Percentiles rank a stretch among this genome's conserved stretches.
Conservation (phyloP, 2,329 filamentous ascomycete genomes). For the Ilyonectria mors-panacis region DNA sequence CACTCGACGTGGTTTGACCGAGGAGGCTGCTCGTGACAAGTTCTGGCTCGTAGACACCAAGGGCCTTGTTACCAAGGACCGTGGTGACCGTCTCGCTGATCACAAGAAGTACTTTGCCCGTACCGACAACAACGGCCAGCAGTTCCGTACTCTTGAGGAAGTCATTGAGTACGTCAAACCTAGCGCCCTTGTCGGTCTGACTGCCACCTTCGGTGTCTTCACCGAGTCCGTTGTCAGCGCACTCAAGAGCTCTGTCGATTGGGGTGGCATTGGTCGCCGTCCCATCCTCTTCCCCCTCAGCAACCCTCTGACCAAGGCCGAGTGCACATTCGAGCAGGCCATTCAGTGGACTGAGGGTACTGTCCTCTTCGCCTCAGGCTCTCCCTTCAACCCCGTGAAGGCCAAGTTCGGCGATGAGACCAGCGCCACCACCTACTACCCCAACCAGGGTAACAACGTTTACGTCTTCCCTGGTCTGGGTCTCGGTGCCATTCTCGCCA, state of each 20-base stretch:
- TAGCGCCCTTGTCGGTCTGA: conserved; percentile 93
- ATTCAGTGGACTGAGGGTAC: conserved; percentile 91
- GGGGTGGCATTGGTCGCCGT: conserved; percentile 77
- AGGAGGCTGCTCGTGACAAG: conserved; percentile 88
- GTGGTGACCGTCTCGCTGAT: conserved; percentile 92
- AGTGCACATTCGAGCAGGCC: conserved; percentile 97
- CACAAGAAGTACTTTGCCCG: conserved; percentile 85
- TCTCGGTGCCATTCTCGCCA: conserved; percentile 91
- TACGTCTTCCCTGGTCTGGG: conserved; percentile 98
- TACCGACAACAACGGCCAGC: conserved; percentile 74
- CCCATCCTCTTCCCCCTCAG: conserved; percentile 97
- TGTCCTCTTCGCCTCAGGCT: conserved; percentile 94
- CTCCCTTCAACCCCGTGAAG: conserved; percentile 84
- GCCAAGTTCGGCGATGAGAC: conserved; percentile 71
- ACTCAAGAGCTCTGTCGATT: conserved; percentile 75
- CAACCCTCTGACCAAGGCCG: conserved; percentile 96
- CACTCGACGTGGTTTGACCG: conserved; percentile 89
- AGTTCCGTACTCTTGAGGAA: conserved; percentile 86
- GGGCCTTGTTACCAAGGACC: conserved; percentile 93
- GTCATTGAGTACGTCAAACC: conserved; percentile 96
- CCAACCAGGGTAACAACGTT: conserved; percentile 88
- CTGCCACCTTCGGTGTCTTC: conserved; percentile 95
- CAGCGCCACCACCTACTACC: conserved; percentile 76
- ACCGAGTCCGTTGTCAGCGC: conserved; percentile 86
- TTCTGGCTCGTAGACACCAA: conserved; percentile 99